Conservation (phyloP, 2,329 filamentous ascomycete species). For the Pestalotiopsis fici region DNA sequence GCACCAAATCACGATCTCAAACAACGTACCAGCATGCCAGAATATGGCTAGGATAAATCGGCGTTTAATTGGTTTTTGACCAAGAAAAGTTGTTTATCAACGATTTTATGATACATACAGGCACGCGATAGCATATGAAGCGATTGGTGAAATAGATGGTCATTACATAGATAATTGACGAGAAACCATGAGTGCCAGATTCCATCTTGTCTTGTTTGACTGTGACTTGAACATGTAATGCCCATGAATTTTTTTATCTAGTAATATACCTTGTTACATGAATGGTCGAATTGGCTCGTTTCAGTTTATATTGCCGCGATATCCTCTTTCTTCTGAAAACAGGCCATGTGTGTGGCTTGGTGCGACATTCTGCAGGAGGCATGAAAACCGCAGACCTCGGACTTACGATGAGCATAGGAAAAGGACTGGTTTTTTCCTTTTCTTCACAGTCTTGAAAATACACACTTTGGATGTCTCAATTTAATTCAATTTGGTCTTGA, state of each 20-base stretch:
- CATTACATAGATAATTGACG: not conserved
- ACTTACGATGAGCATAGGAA: too few species aligned
- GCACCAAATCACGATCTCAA: conserved; percentile 17
- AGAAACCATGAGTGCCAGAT: not conserved
- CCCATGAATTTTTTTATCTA: not conserved
- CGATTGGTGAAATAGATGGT: not conserved
- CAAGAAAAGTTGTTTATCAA: conserved; percentile 19
- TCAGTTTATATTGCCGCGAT: too few species aligned
- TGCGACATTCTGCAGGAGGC: too few species aligned
- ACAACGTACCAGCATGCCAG: conserved; percentile 17
- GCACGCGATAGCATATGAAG: not conserved
- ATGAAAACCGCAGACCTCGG: too few species aligned
- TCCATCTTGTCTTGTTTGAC: not conserved
- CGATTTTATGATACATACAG: not conserved
- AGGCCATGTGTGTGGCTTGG: too few species aligned
- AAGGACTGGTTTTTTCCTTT: too few species aligned
- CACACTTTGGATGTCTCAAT: too few species aligned
- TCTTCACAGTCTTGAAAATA: too few species aligned
- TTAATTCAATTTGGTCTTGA: too few species aligned
- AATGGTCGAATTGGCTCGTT: too few species aligned
- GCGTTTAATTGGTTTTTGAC: conserved; percentile 19
- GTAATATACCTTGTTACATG: too few species aligned
- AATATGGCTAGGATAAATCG: conserved; percentile 25
- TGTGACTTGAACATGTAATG: not conserved
- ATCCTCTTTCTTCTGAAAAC: too few species aligned